A percentile compares a stretch with the other conserved stretches of the same genome.
These are phyloP conservation scores for Aspergillus pseudonomiae DNA, from an alignment of 2,329 filamentous ascomycete species.

Conservation along the genomic window DNA sequence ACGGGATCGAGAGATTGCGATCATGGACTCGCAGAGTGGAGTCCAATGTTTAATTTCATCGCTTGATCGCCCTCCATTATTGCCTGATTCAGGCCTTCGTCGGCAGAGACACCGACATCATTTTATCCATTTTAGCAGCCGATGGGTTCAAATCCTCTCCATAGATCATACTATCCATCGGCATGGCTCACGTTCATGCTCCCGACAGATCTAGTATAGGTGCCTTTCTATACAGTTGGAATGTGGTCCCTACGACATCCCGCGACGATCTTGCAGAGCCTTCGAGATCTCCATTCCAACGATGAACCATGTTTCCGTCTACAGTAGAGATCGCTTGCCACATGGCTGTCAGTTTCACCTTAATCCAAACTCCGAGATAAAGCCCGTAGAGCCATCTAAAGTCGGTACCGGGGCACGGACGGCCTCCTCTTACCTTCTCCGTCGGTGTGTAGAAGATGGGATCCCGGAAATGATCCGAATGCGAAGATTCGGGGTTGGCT, in stretches of 20 bases:
- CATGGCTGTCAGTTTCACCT: constrained; percentile 6
- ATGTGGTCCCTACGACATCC: neutral
- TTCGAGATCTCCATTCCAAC: neutral
- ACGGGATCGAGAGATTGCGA: neutral
- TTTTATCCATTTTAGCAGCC: neutral
- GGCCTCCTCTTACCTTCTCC: neutral
- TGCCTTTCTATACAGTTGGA: neutral
- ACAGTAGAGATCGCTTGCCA: constrained; percentile 3
- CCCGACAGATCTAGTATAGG: neutral
- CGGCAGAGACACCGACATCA: neutral
- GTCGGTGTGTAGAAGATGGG: neutral
- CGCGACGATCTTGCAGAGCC: neutral
- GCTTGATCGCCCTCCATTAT: neutral
- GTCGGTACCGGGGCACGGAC: neutral
- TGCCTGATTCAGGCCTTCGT: neutral
- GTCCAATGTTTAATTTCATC: neutral
- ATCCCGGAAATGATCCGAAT: constrained; percentile 8
- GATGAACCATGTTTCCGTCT: neutral
- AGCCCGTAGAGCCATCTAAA: neutral
- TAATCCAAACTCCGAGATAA: neutral
- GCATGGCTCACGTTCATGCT: neutral
- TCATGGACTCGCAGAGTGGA: neutral
- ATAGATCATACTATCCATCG: neutral
- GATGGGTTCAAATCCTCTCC: neutral
- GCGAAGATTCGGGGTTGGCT: constrained; percentile 6